Conservation (phyloP, 164 flowering plant genomes). For the Brasenia schreberi region DNA sequence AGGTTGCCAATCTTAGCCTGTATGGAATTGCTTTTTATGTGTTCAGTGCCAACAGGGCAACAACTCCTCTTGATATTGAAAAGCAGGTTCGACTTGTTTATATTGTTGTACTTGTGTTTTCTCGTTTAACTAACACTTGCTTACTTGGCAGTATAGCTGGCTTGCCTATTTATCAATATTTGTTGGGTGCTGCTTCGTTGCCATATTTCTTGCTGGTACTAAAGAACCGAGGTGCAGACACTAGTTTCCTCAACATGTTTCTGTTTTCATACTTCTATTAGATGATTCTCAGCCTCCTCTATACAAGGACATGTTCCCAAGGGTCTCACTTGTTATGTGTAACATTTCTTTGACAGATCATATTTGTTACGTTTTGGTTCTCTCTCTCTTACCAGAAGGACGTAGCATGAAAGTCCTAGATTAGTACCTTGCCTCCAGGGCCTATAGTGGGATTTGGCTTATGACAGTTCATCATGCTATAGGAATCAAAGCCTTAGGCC, state of each 20-base stretch:
- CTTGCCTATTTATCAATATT: slow-evolving; percentile 71
- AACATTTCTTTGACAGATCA: no score
- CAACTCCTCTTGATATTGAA: slow-evolving; percentile 37
- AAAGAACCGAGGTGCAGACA: slow-evolving; percentile 65
- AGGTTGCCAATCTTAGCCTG: slow-evolving; percentile 91
- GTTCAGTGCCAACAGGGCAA: slow-evolving; percentile 27
- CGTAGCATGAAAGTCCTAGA: no score
- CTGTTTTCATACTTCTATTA: background rate
- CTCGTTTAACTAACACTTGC: background rate
- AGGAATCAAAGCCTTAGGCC: no score
- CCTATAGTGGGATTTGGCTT: no score
- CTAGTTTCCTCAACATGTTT: background rate
- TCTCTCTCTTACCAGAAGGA: slow-evolving; percentile 1
- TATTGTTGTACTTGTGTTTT: background rate
- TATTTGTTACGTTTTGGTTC: no score
- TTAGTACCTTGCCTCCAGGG: no score
- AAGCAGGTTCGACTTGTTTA: slow-evolving; percentile 45
- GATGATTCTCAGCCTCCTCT: background rate
- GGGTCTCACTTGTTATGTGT: no score
- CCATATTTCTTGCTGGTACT: slow-evolving; percentile 62
- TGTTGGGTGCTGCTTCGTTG: slow-evolving; percentile 80
- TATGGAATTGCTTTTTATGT: slow-evolving; percentile 68
- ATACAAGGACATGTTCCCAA: no score
- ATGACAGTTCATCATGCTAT: no score
- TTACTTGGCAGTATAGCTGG: slow-evolving; percentile 75